phyloP scores from a whole-genome alignment of 1,139 yeast species.

The Blastobotrys illinoisensis region DNA sequence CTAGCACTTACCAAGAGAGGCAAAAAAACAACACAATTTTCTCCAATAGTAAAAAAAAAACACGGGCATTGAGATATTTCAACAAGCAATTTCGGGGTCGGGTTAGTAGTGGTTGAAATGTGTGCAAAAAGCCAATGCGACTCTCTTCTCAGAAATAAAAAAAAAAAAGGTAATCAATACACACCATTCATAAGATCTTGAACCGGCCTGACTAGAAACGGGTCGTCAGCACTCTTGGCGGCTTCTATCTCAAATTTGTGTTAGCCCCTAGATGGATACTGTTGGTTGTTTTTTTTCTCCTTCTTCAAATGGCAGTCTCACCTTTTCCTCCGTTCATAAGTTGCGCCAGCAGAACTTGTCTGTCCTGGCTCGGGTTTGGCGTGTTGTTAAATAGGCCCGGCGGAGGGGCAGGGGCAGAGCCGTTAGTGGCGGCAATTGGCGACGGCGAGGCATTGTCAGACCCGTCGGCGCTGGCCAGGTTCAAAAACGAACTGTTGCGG shows the following conservation, averaged over 20 bases:
- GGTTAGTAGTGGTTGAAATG: neutral
- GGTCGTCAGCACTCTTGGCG: neutral
- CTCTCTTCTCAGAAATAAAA: neutral
- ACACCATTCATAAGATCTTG: neutral
- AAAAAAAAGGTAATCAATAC: neutral
- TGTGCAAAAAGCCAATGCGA: neutral
- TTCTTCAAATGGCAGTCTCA: slow-evolving; percentile 5
- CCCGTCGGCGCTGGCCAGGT: slow-evolving; percentile 9
- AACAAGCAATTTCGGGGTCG: neutral
- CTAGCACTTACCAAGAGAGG: neutral
- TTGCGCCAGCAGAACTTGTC: slow-evolving; percentile 36
- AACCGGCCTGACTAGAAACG: neutral
- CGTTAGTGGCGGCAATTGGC: slow-evolving; percentile 7
- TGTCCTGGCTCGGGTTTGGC: slow-evolving; percentile 24
- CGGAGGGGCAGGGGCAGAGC: slow-evolving; percentile 25
- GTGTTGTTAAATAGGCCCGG: slow-evolving; percentile 26
- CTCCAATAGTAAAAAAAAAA: neutral
- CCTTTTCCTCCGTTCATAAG: slow-evolving; percentile 32
- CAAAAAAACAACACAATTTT: neutral
- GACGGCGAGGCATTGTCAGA: slow-evolving; percentile 7
- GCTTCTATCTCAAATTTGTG: neutral
- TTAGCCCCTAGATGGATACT: neutral
- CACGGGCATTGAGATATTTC: neutral
- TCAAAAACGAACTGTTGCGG: slow-evolving; percentile 7
- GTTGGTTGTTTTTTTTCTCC: too few relatives aligned